Evolutionary conservation across 164 flowering plant species (phyloP).

Genomic region (Saururus chinensis): DNA sequence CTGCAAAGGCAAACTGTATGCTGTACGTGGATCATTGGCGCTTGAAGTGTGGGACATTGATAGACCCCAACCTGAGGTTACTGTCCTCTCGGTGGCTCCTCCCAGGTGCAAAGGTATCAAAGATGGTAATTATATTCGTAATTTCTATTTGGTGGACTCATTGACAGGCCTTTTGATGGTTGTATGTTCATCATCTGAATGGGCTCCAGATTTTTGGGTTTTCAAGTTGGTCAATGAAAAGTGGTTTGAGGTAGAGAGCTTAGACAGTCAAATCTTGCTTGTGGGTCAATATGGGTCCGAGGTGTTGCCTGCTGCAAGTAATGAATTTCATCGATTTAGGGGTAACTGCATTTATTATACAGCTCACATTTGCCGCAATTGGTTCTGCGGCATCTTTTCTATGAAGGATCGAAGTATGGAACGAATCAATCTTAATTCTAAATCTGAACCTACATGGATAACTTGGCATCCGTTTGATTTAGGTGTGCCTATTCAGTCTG

Average conservation of each 20-base stretch:
- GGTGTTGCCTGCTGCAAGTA: background rate
- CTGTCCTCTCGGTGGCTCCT: background rate
- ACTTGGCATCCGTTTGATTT: background rate
- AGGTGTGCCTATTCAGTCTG: background rate
- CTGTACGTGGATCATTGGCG: background rate
- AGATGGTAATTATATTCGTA: background rate
- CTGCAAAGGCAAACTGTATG: background rate
- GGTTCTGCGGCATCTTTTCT: background rate
- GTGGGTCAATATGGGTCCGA: background rate
- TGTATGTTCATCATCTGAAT: background rate
- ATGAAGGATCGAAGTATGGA: background rate
- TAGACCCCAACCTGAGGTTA: background rate
- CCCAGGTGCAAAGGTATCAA: background rate
- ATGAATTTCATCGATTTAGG: background rate
- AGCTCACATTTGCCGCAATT: background rate
- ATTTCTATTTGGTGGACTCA: background rate
- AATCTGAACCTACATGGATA: background rate
- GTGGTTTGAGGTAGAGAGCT: background rate
- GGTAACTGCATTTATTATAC: background rate
- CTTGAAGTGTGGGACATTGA: background rate
- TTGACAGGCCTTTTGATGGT: background rate
- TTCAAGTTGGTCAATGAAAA: background rate
- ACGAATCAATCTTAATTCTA: background rate
- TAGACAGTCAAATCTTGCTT: background rate
- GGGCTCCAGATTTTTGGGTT: background rate